A percentile compares a stretch with the other conserved stretches of the same genome.
phyloP scores from a whole-genome alignment of 129 eudicot genomes.

The Silybum marianum region DNA sequence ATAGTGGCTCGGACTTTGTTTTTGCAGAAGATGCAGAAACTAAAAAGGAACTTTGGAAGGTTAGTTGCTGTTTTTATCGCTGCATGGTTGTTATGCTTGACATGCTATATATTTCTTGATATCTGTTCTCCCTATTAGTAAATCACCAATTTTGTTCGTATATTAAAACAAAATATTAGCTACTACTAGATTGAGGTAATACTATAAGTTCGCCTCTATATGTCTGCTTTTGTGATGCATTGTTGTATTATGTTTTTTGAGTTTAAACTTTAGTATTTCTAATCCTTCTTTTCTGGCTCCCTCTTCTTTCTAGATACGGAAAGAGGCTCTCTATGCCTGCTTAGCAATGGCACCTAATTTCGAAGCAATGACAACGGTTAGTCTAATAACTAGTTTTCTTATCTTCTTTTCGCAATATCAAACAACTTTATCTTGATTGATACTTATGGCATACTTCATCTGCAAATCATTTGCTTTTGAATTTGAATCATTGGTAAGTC shows the following conservation, averaged over 20 bases:
- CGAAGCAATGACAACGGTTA: conserved; percentile 95
- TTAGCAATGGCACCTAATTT: conserved; percentile 80
- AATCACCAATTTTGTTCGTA: not conserved
- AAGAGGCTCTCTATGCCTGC: conserved; percentile 99
- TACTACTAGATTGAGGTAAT: too few relatives aligned
- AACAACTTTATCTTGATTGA: not conserved
- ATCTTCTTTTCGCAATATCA: not conserved
- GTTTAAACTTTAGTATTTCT: not conserved
- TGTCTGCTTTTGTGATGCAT: not conserved
- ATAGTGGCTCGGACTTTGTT: conserved; percentile 91
- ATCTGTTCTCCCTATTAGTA: not conserved
- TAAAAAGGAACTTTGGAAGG: conserved; percentile 99
- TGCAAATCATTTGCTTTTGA: not conserved
- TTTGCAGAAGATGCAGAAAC: conserved; percentile 87
- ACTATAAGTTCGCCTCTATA: not conserved
- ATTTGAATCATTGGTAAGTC: conserved; percentile 2
- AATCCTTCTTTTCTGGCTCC: not conserved
- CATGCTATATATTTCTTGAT: not conserved
- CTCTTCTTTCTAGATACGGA: conserved; percentile 66
- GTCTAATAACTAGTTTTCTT: conserved; percentile 22
- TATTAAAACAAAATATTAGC: too few relatives aligned
- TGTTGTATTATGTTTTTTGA: not conserved
- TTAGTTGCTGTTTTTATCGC: conserved; percentile 15
- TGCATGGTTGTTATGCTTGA: not conserved
- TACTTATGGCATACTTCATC: not conserved